Percentiles rank a stretch among this genome's conserved stretches.
Evolutionary conservation across 345 rosid genomes (phyloP).

Genomic region (Hibiscus tridactylites): DNA sequence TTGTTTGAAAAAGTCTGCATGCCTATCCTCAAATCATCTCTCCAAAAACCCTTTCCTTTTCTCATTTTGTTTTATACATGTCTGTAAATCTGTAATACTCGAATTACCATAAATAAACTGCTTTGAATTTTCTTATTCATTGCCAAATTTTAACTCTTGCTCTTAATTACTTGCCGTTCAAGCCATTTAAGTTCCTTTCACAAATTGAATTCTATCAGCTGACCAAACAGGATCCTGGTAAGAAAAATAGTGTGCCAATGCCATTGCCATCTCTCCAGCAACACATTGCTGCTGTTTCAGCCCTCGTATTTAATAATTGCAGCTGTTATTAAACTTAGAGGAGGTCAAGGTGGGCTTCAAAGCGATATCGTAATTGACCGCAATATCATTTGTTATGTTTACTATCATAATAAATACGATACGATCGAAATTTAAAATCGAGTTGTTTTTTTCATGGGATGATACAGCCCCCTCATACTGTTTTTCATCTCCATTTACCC

Average conservation of each 20-base stretch:
- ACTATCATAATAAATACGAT: no score
- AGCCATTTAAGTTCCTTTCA: background rate
- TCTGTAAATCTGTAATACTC: background rate
- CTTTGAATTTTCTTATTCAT: background rate
- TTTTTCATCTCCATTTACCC: constrained; percentile 5
- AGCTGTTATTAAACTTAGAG: background rate
- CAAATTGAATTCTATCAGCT: background rate
- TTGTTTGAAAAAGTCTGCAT: background rate
- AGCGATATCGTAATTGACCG: no score
- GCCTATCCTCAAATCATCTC: background rate
- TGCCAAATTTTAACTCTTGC: background rate
- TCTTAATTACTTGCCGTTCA: background rate
- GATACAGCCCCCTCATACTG: constrained; percentile 9
- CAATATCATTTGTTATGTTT: no score
- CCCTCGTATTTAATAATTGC: no score
- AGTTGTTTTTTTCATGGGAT: background rate
- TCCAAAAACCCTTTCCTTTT: background rate
- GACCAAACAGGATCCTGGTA: background rate
- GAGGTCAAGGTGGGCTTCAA: background rate
- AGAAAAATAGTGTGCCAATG: background rate
- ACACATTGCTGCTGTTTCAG: no score
- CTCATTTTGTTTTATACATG: background rate
- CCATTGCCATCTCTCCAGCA: background rate
- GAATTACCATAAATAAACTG: background rate
- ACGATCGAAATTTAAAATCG: no score